phyloP scores from a whole-genome alignment of 352 stramenopile species.

The Globisporangium acanthophoron region DNA sequence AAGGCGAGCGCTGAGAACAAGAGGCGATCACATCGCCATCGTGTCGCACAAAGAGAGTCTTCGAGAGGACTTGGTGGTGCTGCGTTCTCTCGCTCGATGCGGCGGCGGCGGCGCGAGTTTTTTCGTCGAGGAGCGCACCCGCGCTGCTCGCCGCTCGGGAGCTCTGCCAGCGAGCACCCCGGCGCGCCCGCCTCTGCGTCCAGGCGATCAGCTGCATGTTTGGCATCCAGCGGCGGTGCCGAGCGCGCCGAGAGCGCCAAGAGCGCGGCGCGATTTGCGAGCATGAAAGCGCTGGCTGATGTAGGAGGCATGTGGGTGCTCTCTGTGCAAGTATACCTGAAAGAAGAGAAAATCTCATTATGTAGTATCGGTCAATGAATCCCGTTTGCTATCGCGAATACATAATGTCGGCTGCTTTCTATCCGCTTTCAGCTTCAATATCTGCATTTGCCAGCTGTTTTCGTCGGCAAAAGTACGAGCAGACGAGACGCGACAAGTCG shows the following conservation, averaged over 20 bases:
- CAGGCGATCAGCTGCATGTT: neutral
- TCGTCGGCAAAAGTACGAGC: neutral
- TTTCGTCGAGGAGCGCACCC: no score
- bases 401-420: neutral
- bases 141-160: no score
- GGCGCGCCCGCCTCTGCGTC: neutral
- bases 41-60: neutral
- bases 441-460: neutral
- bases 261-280: neutral
- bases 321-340: neutral
- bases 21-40: neutral
- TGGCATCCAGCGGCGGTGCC: no score
- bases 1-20: neutral
- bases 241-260: neutral
- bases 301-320: neutral
- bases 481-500: neutral
- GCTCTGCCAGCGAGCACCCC: neutral
- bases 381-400: neutral
- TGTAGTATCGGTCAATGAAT: neutral
- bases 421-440: neutral
- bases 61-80: no score
- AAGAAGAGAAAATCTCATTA: neutral
- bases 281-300: no score
- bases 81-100: no score
- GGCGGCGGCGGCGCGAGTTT: no score